Conservation (phyloP, 208 protist genomes). For the Acanthamoeba healyi region DNA sequence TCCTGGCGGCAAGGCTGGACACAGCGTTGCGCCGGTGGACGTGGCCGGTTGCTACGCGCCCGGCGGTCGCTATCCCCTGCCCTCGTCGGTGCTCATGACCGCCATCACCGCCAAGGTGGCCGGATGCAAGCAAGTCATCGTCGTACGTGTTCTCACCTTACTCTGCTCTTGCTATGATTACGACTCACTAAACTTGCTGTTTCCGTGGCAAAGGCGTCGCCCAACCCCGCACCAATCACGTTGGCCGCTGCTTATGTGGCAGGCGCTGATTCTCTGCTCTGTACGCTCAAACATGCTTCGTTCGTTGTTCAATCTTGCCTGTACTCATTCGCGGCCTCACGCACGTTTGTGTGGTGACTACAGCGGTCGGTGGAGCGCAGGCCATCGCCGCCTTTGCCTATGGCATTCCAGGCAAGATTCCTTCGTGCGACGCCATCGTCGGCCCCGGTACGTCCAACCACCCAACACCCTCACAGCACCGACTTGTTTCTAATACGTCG, state of each 20-base stretch:
- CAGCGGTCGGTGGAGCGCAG: conserved; percentile 88
- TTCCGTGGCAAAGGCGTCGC: conserved; percentile 83
- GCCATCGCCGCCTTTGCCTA: conserved; percentile 90
- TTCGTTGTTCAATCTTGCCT: not conserved
- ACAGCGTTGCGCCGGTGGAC: conserved; percentile 84
- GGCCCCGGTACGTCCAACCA: conserved; percentile 79
- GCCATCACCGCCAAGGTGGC: conserved; percentile 89
- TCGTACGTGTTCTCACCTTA: conserved; percentile 35
- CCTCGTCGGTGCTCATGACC: conserved; percentile 91
- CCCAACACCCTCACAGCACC: not conserved
- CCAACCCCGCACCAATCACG: conserved; percentile 79
- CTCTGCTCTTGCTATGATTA: too few relatives aligned
- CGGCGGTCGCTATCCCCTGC: conserved; percentile 88
- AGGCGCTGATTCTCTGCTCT: conserved; percentile 82
- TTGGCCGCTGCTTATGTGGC: conserved; percentile 87
- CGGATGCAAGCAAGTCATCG: conserved; percentile 77
- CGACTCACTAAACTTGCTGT: too few relatives aligned
- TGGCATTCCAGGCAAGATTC: conserved; percentile 84
- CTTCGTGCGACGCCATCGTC: conserved; percentile 87
- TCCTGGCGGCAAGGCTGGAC: conserved; percentile 84
- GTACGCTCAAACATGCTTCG: not conserved
- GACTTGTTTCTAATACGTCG: not conserved
- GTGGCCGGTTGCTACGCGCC: conserved; percentile 88
- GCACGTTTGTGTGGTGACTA: conserved; percentile 10
- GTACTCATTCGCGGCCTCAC: not conserved